Base-by-base conservation (phyloP, 371 early-diverging fungal species). In the Saksenaea oblongispora region DNA sequence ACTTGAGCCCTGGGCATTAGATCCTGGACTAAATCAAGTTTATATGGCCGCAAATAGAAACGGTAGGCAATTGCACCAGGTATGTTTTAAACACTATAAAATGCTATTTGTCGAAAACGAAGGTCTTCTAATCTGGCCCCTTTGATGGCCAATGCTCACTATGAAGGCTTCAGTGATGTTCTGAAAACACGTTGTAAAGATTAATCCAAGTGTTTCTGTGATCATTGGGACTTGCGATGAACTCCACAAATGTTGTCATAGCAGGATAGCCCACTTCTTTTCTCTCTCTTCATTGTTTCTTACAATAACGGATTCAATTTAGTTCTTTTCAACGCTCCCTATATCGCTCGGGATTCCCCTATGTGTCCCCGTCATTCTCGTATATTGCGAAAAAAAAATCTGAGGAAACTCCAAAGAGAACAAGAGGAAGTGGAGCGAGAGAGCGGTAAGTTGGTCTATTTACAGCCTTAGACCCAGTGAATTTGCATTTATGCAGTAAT, bases 11-110 rank as follows among this genome's bases (percentile, higher is more conserved):
- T n/a, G n/a, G n/a, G n/a, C n/a, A n/a, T n/a, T n/a, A n/a, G 58
- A 37, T 35, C 58, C 58, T 57, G 58, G 58, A 9, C 37, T 17
- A 37, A 57, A 37, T 17, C 58, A 57, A 57, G 36, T 37, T 1
- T 57, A 36, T 35, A 57, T 39, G 5, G 58, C 37, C 10, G 17
- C 22, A 5, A 22, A 57, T 37, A 39, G 37, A 37, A 37, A 24
- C 27, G 58, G 58, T 18, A 4, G 4, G 3, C 10, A 5, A n/a
- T 15, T 17, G 9, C 42, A 42, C 15, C 42, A 42, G 17, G 42
- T n/a, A n/a, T n/a, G n/a, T n/a, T n/a, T n/a, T n/a, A n/a, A n/a
- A n/a, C n/a, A n/a, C n/a, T n/a, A n/a, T n/a, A n/a, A n/a, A n/a
- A n/a, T n/a, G n/a, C n/a, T n/a, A n/a, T n/a, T n/a, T n/a, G n/a